Evolutionary conservation across 768 basidiomycete genomes (phyloP).

Genomic region (Mrakia gelida): DNA sequence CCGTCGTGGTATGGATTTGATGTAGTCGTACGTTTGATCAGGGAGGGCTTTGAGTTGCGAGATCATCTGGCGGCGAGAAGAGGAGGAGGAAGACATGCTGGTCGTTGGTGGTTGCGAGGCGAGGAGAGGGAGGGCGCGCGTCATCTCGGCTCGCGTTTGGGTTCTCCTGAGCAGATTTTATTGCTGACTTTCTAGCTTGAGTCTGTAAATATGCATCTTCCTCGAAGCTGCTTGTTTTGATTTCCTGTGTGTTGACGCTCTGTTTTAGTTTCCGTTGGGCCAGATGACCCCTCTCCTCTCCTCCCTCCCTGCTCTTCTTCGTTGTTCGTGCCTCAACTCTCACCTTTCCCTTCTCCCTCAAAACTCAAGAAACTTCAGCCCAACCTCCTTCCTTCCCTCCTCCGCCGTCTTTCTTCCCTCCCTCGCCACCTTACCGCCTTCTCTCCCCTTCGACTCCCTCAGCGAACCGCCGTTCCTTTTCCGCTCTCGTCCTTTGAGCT

Average conservation of each 20-base stretch:
- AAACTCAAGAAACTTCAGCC: too few species aligned
- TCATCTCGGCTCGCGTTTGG: too few species aligned
- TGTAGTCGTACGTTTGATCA: neutral
- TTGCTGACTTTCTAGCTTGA: too few species aligned
- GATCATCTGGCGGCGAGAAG: neutral
- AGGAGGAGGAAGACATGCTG: neutral
- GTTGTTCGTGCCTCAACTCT: too few species aligned
- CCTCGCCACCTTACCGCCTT: neutral
- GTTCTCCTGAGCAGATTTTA: too few species aligned
- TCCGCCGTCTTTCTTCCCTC: neutral
- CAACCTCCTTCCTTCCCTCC: neutral
- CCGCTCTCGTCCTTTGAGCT: slow-evolving; percentile 5
- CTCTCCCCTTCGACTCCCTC: neutral
- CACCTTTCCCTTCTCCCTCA: neutral
- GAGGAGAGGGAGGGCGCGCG: too few species aligned
- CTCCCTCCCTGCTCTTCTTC: too few species aligned
- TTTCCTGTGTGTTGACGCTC: too few species aligned
- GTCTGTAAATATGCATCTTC: too few species aligned
- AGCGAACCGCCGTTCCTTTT: neutral
- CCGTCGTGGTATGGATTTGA: neutral
- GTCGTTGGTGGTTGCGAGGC: neutral
- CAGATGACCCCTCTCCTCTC: too few species aligned
- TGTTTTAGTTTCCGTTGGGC: too few species aligned
- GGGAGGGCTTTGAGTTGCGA: neutral
- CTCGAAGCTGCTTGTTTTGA: too few species aligned